phyloP scores from a whole-genome alignment of 2,329 filamentous ascomycete species.

The Stagonosporopsis vannaccii region DNA sequence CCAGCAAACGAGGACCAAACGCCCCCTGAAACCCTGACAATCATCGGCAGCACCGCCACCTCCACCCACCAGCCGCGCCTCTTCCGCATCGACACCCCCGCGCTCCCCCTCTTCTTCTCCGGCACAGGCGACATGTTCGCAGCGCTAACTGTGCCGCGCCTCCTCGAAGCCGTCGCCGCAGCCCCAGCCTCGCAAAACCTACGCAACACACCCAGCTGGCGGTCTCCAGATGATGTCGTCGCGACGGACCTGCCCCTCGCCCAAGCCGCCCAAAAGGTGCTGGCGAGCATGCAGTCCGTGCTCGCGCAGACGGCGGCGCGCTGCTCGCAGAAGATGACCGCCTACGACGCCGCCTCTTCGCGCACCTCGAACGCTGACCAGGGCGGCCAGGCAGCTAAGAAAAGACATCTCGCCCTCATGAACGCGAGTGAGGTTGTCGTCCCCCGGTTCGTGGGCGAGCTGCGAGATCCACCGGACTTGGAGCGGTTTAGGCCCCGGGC shows the following conservation, averaged over 20 bases:
- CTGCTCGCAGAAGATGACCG: slow-evolving; percentile 67
- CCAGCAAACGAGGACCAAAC: not conserved
- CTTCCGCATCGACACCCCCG: slow-evolving; percentile 86
- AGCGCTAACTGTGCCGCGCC: slow-evolving; percentile 83
- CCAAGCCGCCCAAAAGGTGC: slow-evolving; percentile 81
- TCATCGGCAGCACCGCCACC: slow-evolving; percentile 79
- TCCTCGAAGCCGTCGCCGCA: slow-evolving; percentile 78
- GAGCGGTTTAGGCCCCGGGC: slow-evolving; percentile 57
- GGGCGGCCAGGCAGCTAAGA: too few relatives aligned
- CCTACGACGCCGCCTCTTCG: too few relatives aligned
- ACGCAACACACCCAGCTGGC: slow-evolving; percentile 69
- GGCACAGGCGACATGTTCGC: slow-evolving; percentile 99
- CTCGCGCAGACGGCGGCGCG: slow-evolving; percentile 71
- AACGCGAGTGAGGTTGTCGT: slow-evolving; percentile 90
- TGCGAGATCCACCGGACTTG: slow-evolving; percentile 73
- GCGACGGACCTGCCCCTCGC: slow-evolving; percentile 81
- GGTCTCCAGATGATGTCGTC: slow-evolving; percentile 74
- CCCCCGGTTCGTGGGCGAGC: slow-evolving; percentile 73
- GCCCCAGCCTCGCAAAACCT: slow-evolving; percentile 53
- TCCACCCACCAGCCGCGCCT: slow-evolving; percentile 73
- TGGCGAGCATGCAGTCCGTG: slow-evolving; percentile 91
- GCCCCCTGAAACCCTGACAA: slow-evolving; percentile 61
- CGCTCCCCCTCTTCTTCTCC: slow-evolving; percentile 91
- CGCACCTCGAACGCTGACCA: too few relatives aligned
- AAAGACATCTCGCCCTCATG: slow-evolving; percentile 71